These are phyloP conservation scores for Populus hybrid DNA, from an alignment of 441 rosid genomes.

Conservation along the genomic window DNA sequence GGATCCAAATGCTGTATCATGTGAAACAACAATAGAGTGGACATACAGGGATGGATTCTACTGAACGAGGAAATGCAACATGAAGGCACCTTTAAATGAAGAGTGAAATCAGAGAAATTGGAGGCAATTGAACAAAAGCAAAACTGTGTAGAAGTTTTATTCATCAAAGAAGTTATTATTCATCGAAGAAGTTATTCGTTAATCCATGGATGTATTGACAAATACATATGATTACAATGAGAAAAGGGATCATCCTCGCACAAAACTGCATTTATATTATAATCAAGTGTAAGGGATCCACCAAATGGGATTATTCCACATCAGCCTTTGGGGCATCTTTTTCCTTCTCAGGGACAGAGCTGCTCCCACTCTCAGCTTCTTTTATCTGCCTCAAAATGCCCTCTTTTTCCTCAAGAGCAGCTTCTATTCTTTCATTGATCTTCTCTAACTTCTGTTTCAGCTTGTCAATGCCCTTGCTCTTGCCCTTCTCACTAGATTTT, in stretches of 20 bases:
- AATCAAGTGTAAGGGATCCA: neutral
- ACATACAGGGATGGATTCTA: neutral
- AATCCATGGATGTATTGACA: neutral
- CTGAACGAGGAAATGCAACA: neutral
- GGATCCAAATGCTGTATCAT: neutral
- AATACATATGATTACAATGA: neutral
- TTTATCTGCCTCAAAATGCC: conserved; percentile 55
- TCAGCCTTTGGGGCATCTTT: conserved; percentile 5
- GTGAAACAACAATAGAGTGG: neutral
- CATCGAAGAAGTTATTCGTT: neutral
- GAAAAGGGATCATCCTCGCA: neutral
- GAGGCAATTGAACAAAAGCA: neutral
- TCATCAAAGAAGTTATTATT: neutral
- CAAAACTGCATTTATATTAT: neutral
- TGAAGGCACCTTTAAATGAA: neutral
- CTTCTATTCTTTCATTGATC: conserved; percentile 51
- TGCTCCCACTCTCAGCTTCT: conserved; percentile 39
- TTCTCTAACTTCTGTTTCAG: conserved; percentile 56
- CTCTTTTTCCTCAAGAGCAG: conserved; percentile 43
- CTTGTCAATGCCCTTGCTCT: conserved; percentile 40
- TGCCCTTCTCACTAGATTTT: conserved; percentile 28
- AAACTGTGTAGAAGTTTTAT: neutral
- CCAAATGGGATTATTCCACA: neutral
- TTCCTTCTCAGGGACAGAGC: conserved; percentile 15
- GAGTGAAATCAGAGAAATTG: neutral